phyloP scores from a whole-genome alignment of 192 early-diverging fungal species.

The Geranomyces michiganensis region DNA sequence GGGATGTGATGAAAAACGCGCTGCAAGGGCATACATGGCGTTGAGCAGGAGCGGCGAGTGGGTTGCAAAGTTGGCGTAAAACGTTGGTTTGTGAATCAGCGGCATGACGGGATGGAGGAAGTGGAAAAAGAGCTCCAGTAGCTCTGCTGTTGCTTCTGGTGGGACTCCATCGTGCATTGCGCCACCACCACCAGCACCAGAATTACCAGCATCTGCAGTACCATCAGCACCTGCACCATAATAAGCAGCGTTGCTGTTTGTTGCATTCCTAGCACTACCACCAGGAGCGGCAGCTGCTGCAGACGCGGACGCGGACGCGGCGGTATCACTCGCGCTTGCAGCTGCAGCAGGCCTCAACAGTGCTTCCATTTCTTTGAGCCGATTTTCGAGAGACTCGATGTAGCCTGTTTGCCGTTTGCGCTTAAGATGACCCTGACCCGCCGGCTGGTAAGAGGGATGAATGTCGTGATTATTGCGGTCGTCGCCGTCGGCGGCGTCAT shows the following conservation, averaged over 20 bases:
- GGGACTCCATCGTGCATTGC: conserved; percentile 23
- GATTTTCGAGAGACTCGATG: conserved; percentile 75
- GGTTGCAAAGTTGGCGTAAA: conserved; percentile 17
- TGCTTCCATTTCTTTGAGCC: conserved; percentile 77
- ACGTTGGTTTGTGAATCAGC: conserved; percentile 38
- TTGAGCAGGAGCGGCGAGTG: conserved; percentile 44
- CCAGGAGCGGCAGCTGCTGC: too few relatives aligned
- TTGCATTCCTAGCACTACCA: too few relatives aligned
- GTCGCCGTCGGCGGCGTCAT: not conserved
- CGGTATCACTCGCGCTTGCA: not conserved
- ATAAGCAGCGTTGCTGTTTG: conserved; percentile 34
- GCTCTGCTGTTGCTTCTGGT: conserved; percentile 42
- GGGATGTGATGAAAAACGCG: conserved; percentile 45
- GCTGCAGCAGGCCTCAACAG: conserved; percentile 46
- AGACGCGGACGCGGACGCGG: not conserved
- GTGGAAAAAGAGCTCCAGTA: conserved; percentile 44
- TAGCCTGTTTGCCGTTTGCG: conserved; percentile 72
- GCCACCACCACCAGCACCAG: too few relatives aligned
- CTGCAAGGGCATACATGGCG: conserved; percentile 49
- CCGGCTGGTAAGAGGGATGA: not conserved
- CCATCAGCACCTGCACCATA: too few relatives aligned
- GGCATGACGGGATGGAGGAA: conserved; percentile 41
- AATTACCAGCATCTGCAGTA: too few relatives aligned
- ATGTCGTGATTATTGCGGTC: not conserved
- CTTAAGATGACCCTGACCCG: too few relatives aligned